Evolutionary conservation across 139 green algal species (phyloP).

Genomic region (Marvania coccoides): DNA sequence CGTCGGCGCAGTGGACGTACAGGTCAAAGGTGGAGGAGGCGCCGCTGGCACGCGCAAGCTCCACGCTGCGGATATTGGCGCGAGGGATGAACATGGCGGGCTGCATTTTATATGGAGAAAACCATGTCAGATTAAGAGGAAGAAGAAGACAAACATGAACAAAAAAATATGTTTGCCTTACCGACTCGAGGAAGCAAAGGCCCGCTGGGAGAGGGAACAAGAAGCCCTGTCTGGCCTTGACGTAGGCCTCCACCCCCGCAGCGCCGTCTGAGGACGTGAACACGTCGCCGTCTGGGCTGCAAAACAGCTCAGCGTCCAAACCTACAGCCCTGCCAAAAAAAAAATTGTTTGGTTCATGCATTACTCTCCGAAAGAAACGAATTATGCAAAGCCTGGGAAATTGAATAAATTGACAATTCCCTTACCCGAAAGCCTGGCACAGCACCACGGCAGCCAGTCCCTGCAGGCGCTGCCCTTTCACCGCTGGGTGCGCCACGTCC

Average conservation of each 20-base stretch:
- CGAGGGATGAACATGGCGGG: conserved; percentile 29
- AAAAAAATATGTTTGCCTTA: neutral
- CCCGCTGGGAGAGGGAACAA: conserved; percentile 22
- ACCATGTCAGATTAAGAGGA: neutral
- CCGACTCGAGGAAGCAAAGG: conserved; percentile 29
- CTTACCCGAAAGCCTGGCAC: conserved; percentile 22
- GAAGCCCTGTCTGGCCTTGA: conserved; percentile 20
- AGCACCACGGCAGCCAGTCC: conserved; percentile 21
- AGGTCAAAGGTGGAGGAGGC: conserved; percentile 37
- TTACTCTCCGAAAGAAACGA: too few relatives aligned
- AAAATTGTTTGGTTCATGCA: too few relatives aligned
- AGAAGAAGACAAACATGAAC: neutral
- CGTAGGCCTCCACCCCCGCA: conserved; percentile 12
- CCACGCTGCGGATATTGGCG: conserved; percentile 10
- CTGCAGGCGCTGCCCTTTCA: neutral
- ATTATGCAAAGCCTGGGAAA: too few relatives aligned
- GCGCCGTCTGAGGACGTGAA: neutral
- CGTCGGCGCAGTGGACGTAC: conserved; percentile 15
- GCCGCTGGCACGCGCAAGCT: conserved; percentile 25
- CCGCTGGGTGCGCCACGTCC: conserved; percentile 5
- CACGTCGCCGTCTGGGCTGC: neutral
- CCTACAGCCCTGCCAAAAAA: too few relatives aligned
- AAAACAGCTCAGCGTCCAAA: neutral
- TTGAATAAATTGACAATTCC: too few relatives aligned
- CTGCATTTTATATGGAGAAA: too few relatives aligned